Base-by-base conservation (phyloP, 495 filamentous ascomycete genomes). In the Lineolata rhizophorae region DNA sequence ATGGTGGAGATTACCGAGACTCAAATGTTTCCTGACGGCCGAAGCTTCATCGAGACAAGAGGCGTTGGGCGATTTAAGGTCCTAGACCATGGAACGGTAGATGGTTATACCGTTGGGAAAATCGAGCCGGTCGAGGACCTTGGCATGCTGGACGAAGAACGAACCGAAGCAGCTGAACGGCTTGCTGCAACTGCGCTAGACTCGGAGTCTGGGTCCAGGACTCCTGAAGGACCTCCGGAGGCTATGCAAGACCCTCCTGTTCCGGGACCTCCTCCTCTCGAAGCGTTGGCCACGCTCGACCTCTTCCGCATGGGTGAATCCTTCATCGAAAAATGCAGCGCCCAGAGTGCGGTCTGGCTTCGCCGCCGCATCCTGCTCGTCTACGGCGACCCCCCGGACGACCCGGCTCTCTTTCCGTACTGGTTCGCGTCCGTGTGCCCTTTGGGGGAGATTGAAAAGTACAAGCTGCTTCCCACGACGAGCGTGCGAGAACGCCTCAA, bases 371-470 rank as follows among this genome's bases (percentile, higher is more conserved):
- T 81, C 2, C 51, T 81, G 28, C 46, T 65, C 9, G 72, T 72
- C n/a, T 87, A 84, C 44, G 82, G 82, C 5, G 62, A 70, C 22
- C 70, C 67, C 11, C 83, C 81, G 0, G 56, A 62, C 4, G 79
- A 92, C 48, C 68, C 79, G 2, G 69, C 70, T 1, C 45, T 65
- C 9, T 87, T 92, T 42, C 77, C 82, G 0, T 94, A 80, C 60
- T 94, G 84, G 84, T 76, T 94, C 38, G 82, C 79, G 11, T 76
- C 64, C 41, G 67, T 90, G 30, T 46, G 90, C 6, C 81, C 80
- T 11, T 66, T 84, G 20, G 60, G 61, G 24, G 77, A 82, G 12
- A 60, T 70, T 15, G 74, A 90, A 37, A 85, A 84, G 44, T 90
- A 91, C 41, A 58, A 57, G 5, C 51, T 93, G 14, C 52, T 93